Evolutionary conservation across 2,329 filamentous ascomycete species (phyloP).

Genomic region (Helotiales sp.): DNA sequence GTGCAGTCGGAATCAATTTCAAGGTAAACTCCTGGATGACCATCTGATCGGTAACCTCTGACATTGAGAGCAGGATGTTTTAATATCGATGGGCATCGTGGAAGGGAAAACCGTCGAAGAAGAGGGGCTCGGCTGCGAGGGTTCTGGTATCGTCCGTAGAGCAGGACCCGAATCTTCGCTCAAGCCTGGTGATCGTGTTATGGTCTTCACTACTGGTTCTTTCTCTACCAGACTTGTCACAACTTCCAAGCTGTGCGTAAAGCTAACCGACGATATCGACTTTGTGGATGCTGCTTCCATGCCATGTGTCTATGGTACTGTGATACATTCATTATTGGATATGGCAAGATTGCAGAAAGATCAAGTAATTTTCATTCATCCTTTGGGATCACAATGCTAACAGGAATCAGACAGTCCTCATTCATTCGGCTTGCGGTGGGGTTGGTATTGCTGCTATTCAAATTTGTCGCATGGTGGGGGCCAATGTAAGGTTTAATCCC

Average conservation of each 20-base stretch:
- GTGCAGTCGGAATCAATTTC: constrained; percentile 11
- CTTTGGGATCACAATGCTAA: constrained; percentile 10
- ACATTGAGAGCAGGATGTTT: constrained; percentile 2
- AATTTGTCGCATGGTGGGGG: constrained; percentile 29
- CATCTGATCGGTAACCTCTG: background rate
- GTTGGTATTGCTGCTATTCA: constrained; percentile 37
- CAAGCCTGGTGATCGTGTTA: constrained; percentile 28
- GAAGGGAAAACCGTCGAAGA: constrained; percentile 1
- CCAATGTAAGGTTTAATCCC: constrained; percentile 32
- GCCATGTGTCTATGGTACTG: background rate
- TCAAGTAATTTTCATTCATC: background rate
- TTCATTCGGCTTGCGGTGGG: constrained; percentile 35
- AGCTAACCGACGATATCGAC: constrained; percentile 15
- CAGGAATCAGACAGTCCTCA: constrained; percentile 30
- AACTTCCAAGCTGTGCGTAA: constrained; percentile 33
- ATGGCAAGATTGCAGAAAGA: background rate
- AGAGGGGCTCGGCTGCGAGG: constrained; percentile 26
- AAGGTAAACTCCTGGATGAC: background rate
- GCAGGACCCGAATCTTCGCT: constrained; percentile 26
- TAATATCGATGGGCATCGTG: constrained; percentile 25
- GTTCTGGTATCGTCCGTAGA: constrained; percentile 25
- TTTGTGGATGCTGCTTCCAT: background rate
- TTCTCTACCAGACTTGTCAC: background rate
- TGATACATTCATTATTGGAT: background rate
- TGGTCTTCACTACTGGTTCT: background rate